Evolutionary conservation across 2,329 filamentous ascomycete genomes (phyloP), one percentile per base, ranked within the genome.

Genomic region (Ceratocystis ficicola): DNA sequence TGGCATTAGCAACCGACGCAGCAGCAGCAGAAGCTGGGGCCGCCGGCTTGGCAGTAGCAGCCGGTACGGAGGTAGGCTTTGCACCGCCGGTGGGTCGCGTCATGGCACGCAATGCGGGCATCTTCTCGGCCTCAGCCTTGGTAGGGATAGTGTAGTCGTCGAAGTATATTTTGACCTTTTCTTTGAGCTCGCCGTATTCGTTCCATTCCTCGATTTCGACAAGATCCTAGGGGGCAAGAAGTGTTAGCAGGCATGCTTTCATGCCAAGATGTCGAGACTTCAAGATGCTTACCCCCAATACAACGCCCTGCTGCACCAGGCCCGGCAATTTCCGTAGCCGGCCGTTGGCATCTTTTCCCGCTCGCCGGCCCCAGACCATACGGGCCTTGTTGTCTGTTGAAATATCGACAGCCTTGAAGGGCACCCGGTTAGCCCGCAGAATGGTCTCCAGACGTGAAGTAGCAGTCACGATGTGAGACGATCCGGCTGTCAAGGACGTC

Each of bases 131-230:
- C 55, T 70, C 74, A 77, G 78, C 74, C 76, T 82, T 79, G 73
- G 78, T 73, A 44, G 82, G 80, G 70, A 84, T 82, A 62, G 82
- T 84, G 71, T 77, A 78, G 70, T 85, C 83, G 76, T 86, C 83
- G 73, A 82, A 82, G 76, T 82, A 84, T 70, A 87, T 83, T 68
- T 81, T 85, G 71, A 97, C 85, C 71, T 93, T 88, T 76, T 93
- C 85, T 75, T 91, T 90, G 68, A 99, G 83, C 77, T 97, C 93
- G 76, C 91, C 91, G 76, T 95, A 96, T 75, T 99, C 94, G 78
- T 99, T 99, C 94, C 93, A 97, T 74, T 99, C 94, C 77, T 99
- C 94, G 69, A 97, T 85, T 76, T 97, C 87, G 69, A 93, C 88
- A 62, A 96, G 82, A 74, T 96, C 94, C 92, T 96, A 68, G 3